A percentile compares a stretch with the other conserved stretches of the same genome.
phyloP scores from a whole-genome alignment of 2,329 filamentous ascomycete species.

The Talaromyces atroroseus region DNA sequence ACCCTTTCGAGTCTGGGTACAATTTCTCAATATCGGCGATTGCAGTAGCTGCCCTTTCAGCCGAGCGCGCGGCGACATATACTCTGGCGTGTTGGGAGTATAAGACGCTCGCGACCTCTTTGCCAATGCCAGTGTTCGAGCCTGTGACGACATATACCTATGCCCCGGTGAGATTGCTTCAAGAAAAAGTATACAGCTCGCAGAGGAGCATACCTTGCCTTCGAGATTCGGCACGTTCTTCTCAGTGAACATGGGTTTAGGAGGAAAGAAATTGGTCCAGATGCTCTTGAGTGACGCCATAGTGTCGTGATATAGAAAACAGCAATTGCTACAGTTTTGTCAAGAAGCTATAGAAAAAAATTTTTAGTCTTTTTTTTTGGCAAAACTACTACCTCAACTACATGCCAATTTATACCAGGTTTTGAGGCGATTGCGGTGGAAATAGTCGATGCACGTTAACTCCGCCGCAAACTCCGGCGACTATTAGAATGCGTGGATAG shows the following conservation, averaged over 20 bases:
- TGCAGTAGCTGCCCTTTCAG: conserved; percentile 33
- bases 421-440: background rate
- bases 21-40: conserved; percentile 36
- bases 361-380: background rate
- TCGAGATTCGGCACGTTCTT: conserved; percentile 14
- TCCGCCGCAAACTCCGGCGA: background rate
- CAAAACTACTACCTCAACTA: background rate
- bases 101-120: conserved; percentile 36
- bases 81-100: conserved; percentile 41
- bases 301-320: background rate
- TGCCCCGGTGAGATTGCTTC: background rate
- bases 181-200: no score
- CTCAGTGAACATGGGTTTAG: conserved; percentile 18
- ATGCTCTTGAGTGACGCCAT: background rate
- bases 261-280: conserved; percentile 16
- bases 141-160: conserved; percentile 39
- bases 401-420: background rate
- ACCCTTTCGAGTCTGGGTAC: background rate
- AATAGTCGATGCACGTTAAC: background rate
- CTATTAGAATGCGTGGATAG: background rate
- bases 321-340: no score
- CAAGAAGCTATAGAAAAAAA: no score
- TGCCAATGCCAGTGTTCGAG: conserved; percentile 35
- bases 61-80: conserved; percentile 40
- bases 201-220: conserved; percentile 11